Percentiles rank a stretch among this genome's conserved stretches.
Conservation (phyloP, 306 rosid genomes). For the Cyamopsis tetragonoloba region DNA sequence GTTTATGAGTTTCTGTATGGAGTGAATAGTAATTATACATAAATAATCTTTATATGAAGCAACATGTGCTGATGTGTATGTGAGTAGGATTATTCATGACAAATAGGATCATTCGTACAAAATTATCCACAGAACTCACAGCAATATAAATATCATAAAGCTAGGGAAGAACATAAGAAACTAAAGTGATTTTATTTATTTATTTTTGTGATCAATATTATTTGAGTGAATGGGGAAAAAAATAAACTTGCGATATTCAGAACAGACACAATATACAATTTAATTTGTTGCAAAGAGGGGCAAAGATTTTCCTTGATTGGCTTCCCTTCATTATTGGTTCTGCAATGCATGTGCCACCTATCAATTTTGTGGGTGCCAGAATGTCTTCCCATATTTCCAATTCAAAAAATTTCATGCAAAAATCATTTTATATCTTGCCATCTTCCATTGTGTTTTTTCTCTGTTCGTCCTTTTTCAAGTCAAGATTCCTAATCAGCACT, state of each 20-base stretch:
- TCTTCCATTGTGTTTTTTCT: conserved; percentile 25
- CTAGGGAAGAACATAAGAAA: not conserved
- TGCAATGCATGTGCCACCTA: conserved; percentile 33
- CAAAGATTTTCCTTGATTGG: not conserved
- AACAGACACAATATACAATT: too few species aligned
- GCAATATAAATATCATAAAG: not conserved
- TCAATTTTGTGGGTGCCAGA: conserved; percentile 28
- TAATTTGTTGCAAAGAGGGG: not conserved
- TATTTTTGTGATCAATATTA: not conserved
- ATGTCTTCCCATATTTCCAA: conserved; percentile 15
- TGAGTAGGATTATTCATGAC: not conserved
- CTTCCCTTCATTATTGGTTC: conserved; percentile 8
- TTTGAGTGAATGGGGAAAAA: not conserved
- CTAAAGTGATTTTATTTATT: not conserved
- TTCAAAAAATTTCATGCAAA: conserved; percentile 23
- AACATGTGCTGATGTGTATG: too few species aligned
- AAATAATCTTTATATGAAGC: too few species aligned
- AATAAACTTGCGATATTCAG: too few species aligned
- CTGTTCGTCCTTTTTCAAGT: conserved; percentile 18
- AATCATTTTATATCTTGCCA: conserved; percentile 16
- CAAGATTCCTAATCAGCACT: conserved; percentile 21
- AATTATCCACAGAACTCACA: not conserved
- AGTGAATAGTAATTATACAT: too few species aligned
- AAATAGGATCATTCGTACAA: not conserved
- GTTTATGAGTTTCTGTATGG: too few species aligned